Conservation (phyloP, 768 basidiomycete species). For the Lenzites betulinus region DNA sequence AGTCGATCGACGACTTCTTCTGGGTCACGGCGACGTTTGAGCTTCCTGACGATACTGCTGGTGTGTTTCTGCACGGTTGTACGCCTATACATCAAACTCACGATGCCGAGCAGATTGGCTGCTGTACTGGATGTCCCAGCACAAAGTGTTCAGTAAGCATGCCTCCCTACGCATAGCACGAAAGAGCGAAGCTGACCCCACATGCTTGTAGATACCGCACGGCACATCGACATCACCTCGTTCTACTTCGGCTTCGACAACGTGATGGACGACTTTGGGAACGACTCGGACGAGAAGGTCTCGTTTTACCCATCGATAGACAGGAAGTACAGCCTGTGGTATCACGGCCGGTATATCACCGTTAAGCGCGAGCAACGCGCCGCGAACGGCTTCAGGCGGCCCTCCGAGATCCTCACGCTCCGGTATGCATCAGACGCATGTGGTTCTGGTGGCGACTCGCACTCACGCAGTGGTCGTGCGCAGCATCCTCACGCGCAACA, state of each 20-base stretch:
- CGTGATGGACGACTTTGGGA: background rate
- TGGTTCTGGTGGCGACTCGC: background rate
- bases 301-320: slow-evolving; percentile 46
- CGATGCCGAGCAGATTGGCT: slow-evolving; percentile 55
- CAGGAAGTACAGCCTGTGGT: slow-evolving; percentile 48
- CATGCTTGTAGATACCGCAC: slow-evolving; percentile 26
- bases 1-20: slow-evolving; percentile 49
- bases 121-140: slow-evolving; percentile 66
- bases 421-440: slow-evolving; percentile 37
- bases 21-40: slow-evolving; percentile 66
- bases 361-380: slow-evolving; percentile 39
- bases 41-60: slow-evolving; percentile 55
- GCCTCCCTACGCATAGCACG: background rate
- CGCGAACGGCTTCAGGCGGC: slow-evolving; percentile 33
- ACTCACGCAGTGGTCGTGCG: background rate
- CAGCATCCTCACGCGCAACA: slow-evolving; percentile 54
- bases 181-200: background rate
- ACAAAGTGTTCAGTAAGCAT: slow-evolving; percentile 28
- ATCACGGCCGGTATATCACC: slow-evolving; percentile 38
- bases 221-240: slow-evolving; percentile 26
- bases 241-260: slow-evolving; percentile 12
- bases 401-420: slow-evolving; percentile 43
- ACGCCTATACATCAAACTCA: background rate
- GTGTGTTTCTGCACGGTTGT: slow-evolving; percentile 38
- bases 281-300: slow-evolving; percentile 14